Percentiles rank a stretch among this genome's conserved stretches.
These are phyloP conservation scores for Mycena polygramma DNA, from an alignment of 768 basidiomycete species.

Conservation along the genomic window DNA sequence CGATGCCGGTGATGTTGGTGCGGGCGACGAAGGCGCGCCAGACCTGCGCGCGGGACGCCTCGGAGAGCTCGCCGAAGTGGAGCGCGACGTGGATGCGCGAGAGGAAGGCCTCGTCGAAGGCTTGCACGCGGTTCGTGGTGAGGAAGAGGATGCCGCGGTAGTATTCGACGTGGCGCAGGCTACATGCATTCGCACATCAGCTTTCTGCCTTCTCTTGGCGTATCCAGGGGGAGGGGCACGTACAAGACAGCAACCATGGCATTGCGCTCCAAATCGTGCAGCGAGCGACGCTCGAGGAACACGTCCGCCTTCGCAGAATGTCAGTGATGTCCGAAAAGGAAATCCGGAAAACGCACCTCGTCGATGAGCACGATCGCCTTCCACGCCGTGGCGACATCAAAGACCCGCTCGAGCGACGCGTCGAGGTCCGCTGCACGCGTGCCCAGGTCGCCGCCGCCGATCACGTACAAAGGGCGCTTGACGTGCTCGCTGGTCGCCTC, in stretches of 20 bases:
- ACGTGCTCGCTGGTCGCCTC: constrained; percentile 72
- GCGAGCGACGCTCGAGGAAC: constrained; percentile 76
- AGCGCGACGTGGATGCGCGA: constrained; percentile 77
- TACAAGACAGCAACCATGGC: constrained; percentile 81
- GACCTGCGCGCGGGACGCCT: constrained; percentile 67
- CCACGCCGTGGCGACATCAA: constrained; percentile 70
- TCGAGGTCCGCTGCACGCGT: constrained; percentile 61
- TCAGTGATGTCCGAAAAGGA: not conserved
- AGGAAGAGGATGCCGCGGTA: constrained; percentile 70
- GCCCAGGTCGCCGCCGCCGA: constrained; percentile 69
- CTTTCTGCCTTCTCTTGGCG: constrained; percentile 40
- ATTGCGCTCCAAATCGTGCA: constrained; percentile 75
- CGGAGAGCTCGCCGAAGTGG: constrained; percentile 70
- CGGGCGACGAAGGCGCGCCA: constrained; percentile 71
- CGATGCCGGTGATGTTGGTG: constrained; percentile 46
- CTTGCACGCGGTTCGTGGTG: constrained; percentile 68
- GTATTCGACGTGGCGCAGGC: constrained; percentile 69
- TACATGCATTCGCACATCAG: constrained; percentile 28
- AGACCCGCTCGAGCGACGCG: constrained; percentile 57
- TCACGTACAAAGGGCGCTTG: constrained; percentile 63
- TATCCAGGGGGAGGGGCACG: constrained; percentile 39
- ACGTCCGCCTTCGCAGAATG: constrained; percentile 64
- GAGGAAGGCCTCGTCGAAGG: constrained; percentile 78
- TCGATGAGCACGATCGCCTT: constrained; percentile 71
- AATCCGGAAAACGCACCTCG: constrained; percentile 48